These are phyloP conservation scores for Fraxinus excelsior DNA, from an alignment of 257 asterid genomes.

Conservation along the genomic window DNA sequence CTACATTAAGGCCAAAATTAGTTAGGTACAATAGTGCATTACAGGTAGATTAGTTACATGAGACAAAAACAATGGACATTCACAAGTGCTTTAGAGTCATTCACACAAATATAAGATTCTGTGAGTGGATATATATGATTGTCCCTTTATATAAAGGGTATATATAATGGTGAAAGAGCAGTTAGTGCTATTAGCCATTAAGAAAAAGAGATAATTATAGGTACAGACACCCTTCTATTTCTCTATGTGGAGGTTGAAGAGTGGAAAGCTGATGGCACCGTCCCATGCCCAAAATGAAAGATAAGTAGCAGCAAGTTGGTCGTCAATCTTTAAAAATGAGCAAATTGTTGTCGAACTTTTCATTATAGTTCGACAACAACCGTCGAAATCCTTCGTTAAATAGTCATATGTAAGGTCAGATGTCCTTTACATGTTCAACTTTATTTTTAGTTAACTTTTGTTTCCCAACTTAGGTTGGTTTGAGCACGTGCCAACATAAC, in stretches of 20 bases:
- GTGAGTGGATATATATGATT: not conserved
- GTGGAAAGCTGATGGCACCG: conserved; percentile 26
- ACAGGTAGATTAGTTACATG: conserved; percentile 4
- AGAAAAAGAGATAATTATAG: conserved; percentile 17
- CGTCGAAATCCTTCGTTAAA: not conserved
- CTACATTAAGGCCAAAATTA: not conserved
- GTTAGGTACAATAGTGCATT: not conserved
- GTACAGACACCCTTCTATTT: not conserved
- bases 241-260: not conserved
- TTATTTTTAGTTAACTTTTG: not conserved
- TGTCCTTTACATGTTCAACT: not conserved
- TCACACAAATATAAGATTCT: conserved; percentile 21
- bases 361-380: no score
- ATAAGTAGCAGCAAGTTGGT: no score
- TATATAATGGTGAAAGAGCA: not conserved
- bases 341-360: no score
- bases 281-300: conserved; percentile 27
- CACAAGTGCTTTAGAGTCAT: not conserved
- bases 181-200: conserved; percentile 6
- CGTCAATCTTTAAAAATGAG: no score
- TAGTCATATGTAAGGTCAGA: not conserved
- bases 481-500: no score
- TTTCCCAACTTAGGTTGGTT: not conserved
- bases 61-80: no score
- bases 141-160: no score